Evolutionary conservation across 768 basidiomycete genomes (phyloP), one percentile per base, ranked within the genome.

Genomic region (Tubosaeta sp.): DNA sequence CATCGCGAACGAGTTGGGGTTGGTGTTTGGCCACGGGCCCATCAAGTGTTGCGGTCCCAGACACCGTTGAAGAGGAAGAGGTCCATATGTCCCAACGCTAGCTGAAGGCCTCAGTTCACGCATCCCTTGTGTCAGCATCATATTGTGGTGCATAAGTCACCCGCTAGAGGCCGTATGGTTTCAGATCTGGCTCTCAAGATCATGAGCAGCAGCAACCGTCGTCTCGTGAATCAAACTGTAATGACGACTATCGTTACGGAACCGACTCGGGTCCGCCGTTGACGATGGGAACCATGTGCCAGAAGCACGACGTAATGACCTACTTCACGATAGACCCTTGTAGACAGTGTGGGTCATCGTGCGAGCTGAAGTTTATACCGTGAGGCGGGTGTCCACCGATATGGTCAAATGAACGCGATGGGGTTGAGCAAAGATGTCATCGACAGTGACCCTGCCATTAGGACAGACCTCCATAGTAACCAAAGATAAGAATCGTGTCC

Each of bases 1-100:
- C 33, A 35, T 58, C 19, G 32, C n/a, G n/a, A 52, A 34, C 8
- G 35, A 63, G 22, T 31, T 63, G 8, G 56, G 56, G 26, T 35
- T 64, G 26, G 54, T 53, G 13, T 61, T 44, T 41, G 56, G 54
- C 10, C 5, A 50, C 34, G 45, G 29, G 26, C 3, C 14, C n/a
- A 5, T 29, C 43, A 17, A 11, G 16, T 7, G 25, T 16, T 43
- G 43, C 14, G 10, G 43, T n/a, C 29, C 6, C 42, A 29, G 7
- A 43, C 14, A 14, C 42, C 27, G 42, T 1, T 29, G 26, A 29
- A 10, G 16, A 16, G 43, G 43, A n/a, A 17, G 41, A 14, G 41
- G 25, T 27, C 43, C 17, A 11, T n/a, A 4, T 29, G 13, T 29
- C 8, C 5, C n/a, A 13, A 42, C 25, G 14, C 16, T 31, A 9